Conservation (phyloP, 306 rosid species). For the Lathyrus sativus region DNA sequence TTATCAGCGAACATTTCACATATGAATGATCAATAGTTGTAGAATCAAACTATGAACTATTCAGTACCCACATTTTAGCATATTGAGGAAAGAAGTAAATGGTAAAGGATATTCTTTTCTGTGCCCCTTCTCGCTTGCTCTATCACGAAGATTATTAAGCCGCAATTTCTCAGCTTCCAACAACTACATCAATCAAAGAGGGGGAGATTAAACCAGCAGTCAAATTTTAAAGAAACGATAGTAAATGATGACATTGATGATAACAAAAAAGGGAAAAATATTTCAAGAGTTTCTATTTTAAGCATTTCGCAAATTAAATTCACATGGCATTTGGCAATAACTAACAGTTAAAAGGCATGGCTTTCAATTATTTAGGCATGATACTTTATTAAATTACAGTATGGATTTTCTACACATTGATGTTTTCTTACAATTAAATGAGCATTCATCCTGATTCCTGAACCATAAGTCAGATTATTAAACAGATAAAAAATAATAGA, state of each 20-base stretch:
- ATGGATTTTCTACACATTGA: conserved; percentile 11
- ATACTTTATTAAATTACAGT: conserved; percentile 11
- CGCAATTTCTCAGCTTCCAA: conserved; percentile 69
- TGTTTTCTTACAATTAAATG: conserved; percentile 11
- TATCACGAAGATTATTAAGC: conserved; percentile 73
- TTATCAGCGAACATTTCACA: conserved; percentile 23
- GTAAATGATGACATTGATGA: conserved; percentile 11
- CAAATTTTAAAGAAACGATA: conserved; percentile 29
- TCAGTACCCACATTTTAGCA: conserved; percentile 22
- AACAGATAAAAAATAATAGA: conserved; percentile 7
- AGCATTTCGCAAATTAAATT: conserved; percentile 4
- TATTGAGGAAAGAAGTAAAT: conserved; percentile 20
- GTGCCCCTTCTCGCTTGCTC: conserved; percentile 87
- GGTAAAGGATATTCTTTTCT: conserved; percentile 92
- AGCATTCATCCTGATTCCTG: conserved; percentile 22
- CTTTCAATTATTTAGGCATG: conserved; percentile 30
- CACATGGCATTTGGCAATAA: conserved; percentile 16
- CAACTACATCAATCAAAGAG: conserved; percentile 53
- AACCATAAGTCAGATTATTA: conserved; percentile 17
- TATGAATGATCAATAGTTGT: conserved; percentile 24
- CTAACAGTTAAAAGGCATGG: conserved; percentile 11
- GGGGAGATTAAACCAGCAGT: conserved; percentile 31
- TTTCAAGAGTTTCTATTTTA: conserved; percentile 18
- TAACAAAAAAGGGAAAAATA: not conserved
- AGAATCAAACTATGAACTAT: conserved; percentile 21